Evolutionary conservation across 2,329 filamentous ascomycete species (phyloP), one percentile per base, ranked within the genome.

Genomic region (Grosmannia huntii): DNA sequence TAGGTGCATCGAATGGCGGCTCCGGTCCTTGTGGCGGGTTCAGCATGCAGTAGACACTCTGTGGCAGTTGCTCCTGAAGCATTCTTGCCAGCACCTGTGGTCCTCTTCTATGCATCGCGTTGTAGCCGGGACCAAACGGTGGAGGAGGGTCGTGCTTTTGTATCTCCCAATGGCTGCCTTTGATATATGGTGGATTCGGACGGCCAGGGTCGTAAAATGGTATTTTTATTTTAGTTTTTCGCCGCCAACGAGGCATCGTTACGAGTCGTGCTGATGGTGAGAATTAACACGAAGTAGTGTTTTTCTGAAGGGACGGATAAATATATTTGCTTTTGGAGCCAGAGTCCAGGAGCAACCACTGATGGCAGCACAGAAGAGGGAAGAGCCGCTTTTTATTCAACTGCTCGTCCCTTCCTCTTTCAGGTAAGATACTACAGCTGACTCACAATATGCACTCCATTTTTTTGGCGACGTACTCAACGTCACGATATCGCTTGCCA

Each of bases 111-210:
- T 62, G 58, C 25, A n/a, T 14, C 1, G 10, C 16, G 19, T 53
- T 61, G 60, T 64, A 64, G 2, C 62, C 62, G 4, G 41, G 21
- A 2, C 62, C 62, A 50, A 64, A 63, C 1, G 62, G 62, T 3
- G 58, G 27, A 0, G 27, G 57, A 0, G 61, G 46, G 1, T 44
- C 21, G 27, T 64, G 62, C 19, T 52, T 27, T 19, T 60, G 56
- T 5, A 64, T 53, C 1, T 7, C 33, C 58, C 57, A 63, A 5
- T 28, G 58, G 2, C 57, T 53, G 19, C 53, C 56, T 7, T 27
- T 21, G 2, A 21, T 6, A 16, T 60, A 62, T 2, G 62, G 61
- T 3, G 62, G 38, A 0, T 23, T 44, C 0, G 60, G 61, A 1
- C 55, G 55, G 11, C 60, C 60, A 1, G 25, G 38, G 28, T 63